A percentile compares a stretch with the other conserved stretches of the same genome.
phyloP scores from a whole-genome alignment of 805 yeast genomes.

The Cyberlindnera maritima region DNA sequence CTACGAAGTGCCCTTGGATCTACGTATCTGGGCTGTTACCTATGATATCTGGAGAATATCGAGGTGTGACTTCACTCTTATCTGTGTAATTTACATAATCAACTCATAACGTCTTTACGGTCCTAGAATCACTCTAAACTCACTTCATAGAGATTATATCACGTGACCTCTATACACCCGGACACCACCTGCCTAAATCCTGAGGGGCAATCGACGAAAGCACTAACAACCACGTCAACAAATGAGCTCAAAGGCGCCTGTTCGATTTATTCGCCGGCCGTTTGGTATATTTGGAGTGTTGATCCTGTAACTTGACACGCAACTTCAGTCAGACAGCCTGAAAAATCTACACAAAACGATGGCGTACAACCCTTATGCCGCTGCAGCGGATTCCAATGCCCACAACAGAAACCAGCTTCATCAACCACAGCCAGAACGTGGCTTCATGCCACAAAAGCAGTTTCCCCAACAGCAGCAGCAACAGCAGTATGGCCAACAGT shows the following conservation, averaged over 20 bases:
- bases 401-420: constrained; percentile 19
- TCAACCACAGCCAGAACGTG: constrained; percentile 29
- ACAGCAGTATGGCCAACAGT: constrained; percentile 8
- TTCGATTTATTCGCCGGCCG: background rate
- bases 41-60: too few species aligned
- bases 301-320: background rate
- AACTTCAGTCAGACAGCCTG: background rate
- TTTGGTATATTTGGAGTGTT: too few species aligned
- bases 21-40: too few species aligned
- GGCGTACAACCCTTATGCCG: constrained; percentile 49
- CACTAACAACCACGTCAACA: background rate
- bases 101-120: too few species aligned
- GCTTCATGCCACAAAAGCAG: constrained; percentile 13
- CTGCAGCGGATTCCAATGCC: constrained; percentile 20
- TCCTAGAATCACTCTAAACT: too few species aligned
- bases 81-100: too few species aligned
- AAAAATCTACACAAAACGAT: constrained; percentile 16
- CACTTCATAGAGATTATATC: background rate
- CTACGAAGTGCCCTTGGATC: too few species aligned
- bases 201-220: background rate
- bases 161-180: background rate
- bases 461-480: constrained; percentile 18
- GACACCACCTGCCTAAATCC: background rate
- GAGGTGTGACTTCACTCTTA: too few species aligned
- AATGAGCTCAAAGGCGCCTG: too few species aligned